A percentile compares a stretch with the other conserved stretches of the same genome.
Evolutionary conservation across 2,329 filamentous ascomycete species (phyloP).

Genomic region (Colletotrichum eremochloae): DNA sequence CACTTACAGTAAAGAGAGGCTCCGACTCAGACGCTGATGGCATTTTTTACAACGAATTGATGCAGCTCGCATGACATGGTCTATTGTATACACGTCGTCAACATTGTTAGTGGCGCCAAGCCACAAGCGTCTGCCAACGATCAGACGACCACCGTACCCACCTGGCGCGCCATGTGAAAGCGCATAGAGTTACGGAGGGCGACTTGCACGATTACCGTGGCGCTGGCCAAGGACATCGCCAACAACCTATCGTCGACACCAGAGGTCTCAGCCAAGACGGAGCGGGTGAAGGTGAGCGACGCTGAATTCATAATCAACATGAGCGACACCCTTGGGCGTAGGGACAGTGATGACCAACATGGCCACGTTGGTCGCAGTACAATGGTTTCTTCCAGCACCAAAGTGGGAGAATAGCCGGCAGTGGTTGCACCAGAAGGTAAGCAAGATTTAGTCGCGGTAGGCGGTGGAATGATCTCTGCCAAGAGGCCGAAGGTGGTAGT

Average conservation of each 20-base stretch:
- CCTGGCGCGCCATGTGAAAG: constrained; percentile 18
- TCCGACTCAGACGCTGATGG: background rate
- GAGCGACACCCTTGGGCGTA: constrained; percentile 50
- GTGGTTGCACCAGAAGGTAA: too few species aligned
- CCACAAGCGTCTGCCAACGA: constrained; percentile 21
- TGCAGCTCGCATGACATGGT: constrained; percentile 50
- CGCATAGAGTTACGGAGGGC: constrained; percentile 19
- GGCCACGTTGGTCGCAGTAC: too few species aligned
- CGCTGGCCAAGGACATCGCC: constrained; percentile 61
- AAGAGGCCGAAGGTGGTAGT: too few species aligned
- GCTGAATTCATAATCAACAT: constrained; percentile 64
- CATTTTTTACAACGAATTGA: constrained; percentile 16
- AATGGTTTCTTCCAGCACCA: too few species aligned
- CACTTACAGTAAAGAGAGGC: background rate
- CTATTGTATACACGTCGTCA: constrained; percentile 62
- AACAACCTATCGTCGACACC: constrained; percentile 60
- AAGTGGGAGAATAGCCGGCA: too few species aligned
- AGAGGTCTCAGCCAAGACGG: constrained; percentile 54
- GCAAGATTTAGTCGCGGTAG: too few species aligned
- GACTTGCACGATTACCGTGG: constrained; percentile 59
- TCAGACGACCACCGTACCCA: background rate
- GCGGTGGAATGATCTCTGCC: too few species aligned
- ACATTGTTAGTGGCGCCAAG: constrained; percentile 57
- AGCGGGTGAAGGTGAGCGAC: constrained; percentile 56
- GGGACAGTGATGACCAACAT: too few species aligned